Percentiles rank a stretch among this genome's conserved stretches.
phyloP scores from a whole-genome alignment of 2,329 filamentous ascomycete species.

The Microcyclospora pomicola region DNA sequence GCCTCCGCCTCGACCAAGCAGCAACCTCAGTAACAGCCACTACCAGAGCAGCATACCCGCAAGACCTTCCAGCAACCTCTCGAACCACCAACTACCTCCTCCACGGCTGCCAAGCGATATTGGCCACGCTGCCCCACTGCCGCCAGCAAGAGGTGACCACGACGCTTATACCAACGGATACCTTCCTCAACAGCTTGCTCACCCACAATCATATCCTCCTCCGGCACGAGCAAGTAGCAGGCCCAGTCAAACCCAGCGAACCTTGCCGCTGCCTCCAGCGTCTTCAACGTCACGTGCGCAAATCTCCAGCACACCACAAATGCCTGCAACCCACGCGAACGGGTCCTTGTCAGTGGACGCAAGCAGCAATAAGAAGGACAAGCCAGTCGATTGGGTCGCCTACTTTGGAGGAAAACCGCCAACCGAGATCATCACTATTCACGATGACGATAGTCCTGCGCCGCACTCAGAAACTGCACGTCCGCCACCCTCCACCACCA shows the following conservation, averaged over 20 bases:
- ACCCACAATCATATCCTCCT: conserved; percentile 9
- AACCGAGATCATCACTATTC: conserved; percentile 39
- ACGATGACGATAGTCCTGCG: conserved; percentile 31
- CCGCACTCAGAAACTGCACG: conserved; percentile 9
- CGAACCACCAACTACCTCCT: conserved; percentile 14
- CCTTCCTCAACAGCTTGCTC: conserved; percentile 7
- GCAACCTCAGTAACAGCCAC: conserved; percentile 20
- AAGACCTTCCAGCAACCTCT: conserved; percentile 20
- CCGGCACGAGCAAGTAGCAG: conserved; percentile 15
- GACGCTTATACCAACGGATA: conserved; percentile 11
- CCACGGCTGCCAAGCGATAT: conserved; percentile 18
- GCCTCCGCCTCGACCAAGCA: conserved; percentile 20
- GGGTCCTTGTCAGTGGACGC: neutral
- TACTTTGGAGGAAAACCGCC: conserved; percentile 27
- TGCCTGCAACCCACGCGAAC: conserved; percentile 3
- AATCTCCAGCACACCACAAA: conserved; percentile 5
- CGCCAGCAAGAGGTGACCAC: too few relatives aligned
- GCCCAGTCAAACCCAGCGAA: conserved; percentile 12
- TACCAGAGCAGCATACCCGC: conserved; percentile 17
- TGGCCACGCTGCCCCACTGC: conserved; percentile 8
- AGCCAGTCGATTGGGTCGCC: conserved; percentile 22
- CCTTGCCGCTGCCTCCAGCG: conserved; percentile 10
- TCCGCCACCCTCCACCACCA: conserved; percentile 2
- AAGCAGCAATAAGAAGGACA: neutral
- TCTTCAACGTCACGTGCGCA: conserved; percentile 15